Evolutionary conservation across 2,329 filamentous ascomycete genomes (phyloP).

Genomic region (Neofusicoccum cordaticola): DNA sequence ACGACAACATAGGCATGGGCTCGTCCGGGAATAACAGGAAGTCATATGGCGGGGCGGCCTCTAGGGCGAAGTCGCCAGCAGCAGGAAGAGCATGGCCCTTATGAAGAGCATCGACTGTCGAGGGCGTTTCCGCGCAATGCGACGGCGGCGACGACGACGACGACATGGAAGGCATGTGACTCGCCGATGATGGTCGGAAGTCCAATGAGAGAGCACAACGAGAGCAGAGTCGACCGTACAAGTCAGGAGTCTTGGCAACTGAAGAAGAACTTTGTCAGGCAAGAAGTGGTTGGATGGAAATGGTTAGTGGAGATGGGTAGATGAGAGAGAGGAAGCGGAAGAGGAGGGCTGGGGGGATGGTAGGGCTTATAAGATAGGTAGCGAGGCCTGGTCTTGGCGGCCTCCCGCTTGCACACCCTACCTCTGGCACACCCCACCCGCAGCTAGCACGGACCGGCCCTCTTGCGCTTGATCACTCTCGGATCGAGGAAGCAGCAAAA

Average conservation of each 20-base stretch:
- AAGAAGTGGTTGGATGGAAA: background rate
- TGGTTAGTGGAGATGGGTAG: background rate
- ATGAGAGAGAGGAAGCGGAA: background rate
- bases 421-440: slow-evolving; percentile 3
- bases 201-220: background rate
- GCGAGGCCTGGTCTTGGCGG: slow-evolving; percentile 14
- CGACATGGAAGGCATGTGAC: background rate
- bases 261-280: background rate
- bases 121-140: background rate
- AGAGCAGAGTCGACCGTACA: background rate
- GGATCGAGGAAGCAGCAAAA: background rate
- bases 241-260: background rate
- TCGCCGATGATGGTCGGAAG: background rate
- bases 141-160: background rate
- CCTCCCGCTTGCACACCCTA: slow-evolving; percentile 12
- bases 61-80: background rate
- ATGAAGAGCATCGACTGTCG: background rate
- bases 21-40: slow-evolving; percentile 8
- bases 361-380: slow-evolving; percentile 10
- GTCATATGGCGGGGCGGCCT: background rate
- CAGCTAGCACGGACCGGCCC: background rate
- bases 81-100: background rate
- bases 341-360: slow-evolving; percentile 1
- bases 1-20: background rate
- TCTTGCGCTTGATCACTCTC: background rate